Percentiles rank a stretch among this genome's conserved stretches.
Conservation (phyloP, 2,329 filamentous ascomycete species). For the Pseudogymnoascus pannorum region DNA sequence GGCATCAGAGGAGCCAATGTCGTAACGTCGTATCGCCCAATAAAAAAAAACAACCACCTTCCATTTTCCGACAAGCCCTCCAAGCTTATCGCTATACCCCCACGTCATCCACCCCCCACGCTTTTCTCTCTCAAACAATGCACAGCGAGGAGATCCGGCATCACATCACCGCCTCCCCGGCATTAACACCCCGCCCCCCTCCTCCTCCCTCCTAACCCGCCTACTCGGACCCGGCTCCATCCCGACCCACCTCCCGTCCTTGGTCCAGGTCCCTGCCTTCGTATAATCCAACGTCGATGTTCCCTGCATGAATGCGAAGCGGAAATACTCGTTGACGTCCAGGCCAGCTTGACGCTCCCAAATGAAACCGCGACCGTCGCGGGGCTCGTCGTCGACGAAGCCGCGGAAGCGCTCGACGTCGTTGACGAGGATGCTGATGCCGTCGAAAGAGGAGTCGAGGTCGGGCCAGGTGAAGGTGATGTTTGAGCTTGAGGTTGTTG, state of each 20-base stretch:
- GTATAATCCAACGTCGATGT: conserved; percentile 62
- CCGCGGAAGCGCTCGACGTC: conserved; percentile 75
- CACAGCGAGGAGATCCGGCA: neutral
- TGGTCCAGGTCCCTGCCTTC: conserved; percentile 64
- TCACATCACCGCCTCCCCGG: neutral
- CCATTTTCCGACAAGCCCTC: neutral
- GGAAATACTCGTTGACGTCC: conserved; percentile 61
- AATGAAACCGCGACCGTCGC: conserved; percentile 36
- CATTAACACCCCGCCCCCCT: neutral
- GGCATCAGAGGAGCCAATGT: conserved; percentile 4
- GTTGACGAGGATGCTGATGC: conserved; percentile 74
- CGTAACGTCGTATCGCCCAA: neutral
- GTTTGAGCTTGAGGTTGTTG: conserved; percentile 44
- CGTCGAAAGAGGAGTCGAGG: conserved; percentile 49
- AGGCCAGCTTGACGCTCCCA: conserved; percentile 47
- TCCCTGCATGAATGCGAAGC: conserved; percentile 68
- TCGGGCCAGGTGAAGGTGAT: conserved; percentile 54
- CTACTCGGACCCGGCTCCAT: conserved; percentile 38
- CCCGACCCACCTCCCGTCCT: conserved; percentile 55
- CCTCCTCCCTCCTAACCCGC: conserved; percentile 2
- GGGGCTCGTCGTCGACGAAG: conserved; percentile 49
- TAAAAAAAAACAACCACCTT: neutral
- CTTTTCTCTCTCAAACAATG: neutral
- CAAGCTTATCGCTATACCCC: neutral
- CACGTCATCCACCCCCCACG: neutral